Base-by-base conservation (phyloP, 2,329 filamentous ascomycete genomes). In the Curvularia verruculosa region DNA sequence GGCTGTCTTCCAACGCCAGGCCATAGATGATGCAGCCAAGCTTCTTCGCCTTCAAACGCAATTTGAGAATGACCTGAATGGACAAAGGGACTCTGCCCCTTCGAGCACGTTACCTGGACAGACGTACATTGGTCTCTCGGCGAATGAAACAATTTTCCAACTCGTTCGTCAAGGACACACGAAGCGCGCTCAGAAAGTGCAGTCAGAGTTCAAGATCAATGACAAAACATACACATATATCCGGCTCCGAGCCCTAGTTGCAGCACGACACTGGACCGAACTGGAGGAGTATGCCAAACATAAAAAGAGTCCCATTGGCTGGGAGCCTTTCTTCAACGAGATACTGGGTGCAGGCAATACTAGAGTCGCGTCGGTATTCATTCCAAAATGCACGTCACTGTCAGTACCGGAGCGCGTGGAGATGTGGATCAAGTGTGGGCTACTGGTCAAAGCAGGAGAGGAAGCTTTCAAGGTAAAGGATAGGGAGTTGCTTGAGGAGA, bases 361-460 rank as follows among this genome's bases (percentile, higher is more conserved):
- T 5, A 89, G 93, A 59, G 83, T 96, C 15, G 95, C 95, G 1
- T 85, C 89, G 0, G 76, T 86, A 5, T 98, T 97, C 77, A 87
- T 98, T 49, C 87, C 91, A 2, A 98, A 98, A 77, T 97, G 93
- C 79, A 89, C 88, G 15, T 82, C 83, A 53, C 75, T 96, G 45
- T 84, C 87, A 43, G 81, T 85, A 1, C 83, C 85, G 2, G 89
- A 92, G 67, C 82, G 88, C 3, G 88, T 96, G 53, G 85, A 89
- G 65, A 97, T 99, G 94, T 99, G 93, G 84, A 88, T 96, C 68
- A 96, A 96, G 79, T 98, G 95, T 75, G 94, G 94, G 18, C 86
- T 96, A 87, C 82, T 92, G 43, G 85, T 89, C 26, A 92, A 91
- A 78, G 95, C 95, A 2, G 95, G 90, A 3, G 93, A 98, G 78